Percentiles rank a stretch among this genome's conserved stretches.
phyloP scores from a whole-genome alignment of 805 yeast species.

The Ogataea allantospora region DNA sequence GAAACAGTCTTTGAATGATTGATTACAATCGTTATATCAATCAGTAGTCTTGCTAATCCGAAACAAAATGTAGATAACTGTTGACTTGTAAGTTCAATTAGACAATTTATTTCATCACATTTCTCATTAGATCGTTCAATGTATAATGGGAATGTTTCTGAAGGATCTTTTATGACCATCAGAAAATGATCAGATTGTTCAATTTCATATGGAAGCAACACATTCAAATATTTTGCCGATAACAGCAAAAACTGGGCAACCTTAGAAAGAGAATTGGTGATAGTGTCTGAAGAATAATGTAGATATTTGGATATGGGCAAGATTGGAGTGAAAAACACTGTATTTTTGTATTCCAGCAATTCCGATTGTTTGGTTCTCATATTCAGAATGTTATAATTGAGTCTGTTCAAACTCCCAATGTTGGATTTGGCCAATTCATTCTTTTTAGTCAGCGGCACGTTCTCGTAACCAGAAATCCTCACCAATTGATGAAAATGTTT shows the following conservation, averaged over 20 bases:
- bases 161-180: slow-evolving; percentile 13
- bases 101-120: slow-evolving; percentile 4
- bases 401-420: slow-evolving; percentile 10
- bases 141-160: slow-evolving; percentile 8
- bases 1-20: not conserved
- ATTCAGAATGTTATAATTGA: slow-evolving; percentile 15
- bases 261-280: slow-evolving; percentile 24
- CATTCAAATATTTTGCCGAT: slow-evolving; percentile 17
- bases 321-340: slow-evolving; percentile 29
- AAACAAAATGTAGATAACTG: slow-evolving; percentile 19
- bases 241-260: slow-evolving; percentile 18
- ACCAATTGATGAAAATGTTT: slow-evolving; percentile 21
- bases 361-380: slow-evolving; percentile 6
- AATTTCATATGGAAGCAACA: slow-evolving; percentile 26
- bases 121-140: slow-evolving; percentile 9
- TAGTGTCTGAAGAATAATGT: slow-evolving; percentile 19
- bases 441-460: not conserved
- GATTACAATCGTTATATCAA: slow-evolving; percentile 19
- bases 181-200: slow-evolving; percentile 7
- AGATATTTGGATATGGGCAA: slow-evolving; percentile 23
- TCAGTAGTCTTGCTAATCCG: slow-evolving; percentile 22
- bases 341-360: slow-evolving; percentile 9
- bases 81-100: slow-evolving; percentile 19
- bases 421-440: slow-evolving; percentile 1
- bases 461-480: slow-evolving; percentile 12